Evolutionary conservation across 352 stramenopile species (phyloP), one percentile per base, ranked within the genome.

Genomic region (Phytopythium chamaehyphon): DNA sequence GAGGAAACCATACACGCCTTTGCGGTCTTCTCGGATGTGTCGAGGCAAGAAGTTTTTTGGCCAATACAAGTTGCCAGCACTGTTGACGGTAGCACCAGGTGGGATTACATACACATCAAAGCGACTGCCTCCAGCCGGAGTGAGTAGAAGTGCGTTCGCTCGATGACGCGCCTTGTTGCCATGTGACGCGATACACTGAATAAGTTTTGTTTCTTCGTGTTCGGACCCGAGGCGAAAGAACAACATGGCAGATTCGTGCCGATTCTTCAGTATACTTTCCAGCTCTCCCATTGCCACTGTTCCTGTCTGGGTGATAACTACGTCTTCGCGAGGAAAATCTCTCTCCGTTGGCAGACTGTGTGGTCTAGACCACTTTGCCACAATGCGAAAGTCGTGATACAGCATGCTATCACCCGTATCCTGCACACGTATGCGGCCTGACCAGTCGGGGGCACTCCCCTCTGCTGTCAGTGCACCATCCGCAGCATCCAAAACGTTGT

Each of bases 61-160:
- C 76, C 75, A 88, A 45, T 93, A 93, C 26, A 82, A 61, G 26
- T 90, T 90, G 16, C 78, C 54, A 3, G 76, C 54, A 6, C 8
- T 88, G 58, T 93, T 93, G 40, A 93, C 83, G 2, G 83, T 90
- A 10, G 64, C 73, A 26, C 77, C 80, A 1, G 83, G 79, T 4
- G 83, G 83, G 53, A 93, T 76, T 10, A 93, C 21, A 42, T 83
- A 90, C 55, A 90, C 61, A 6, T 65, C 55, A 54, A 77, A 83
- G 33, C 64, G 74, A 4, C 73, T 67, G 26, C 69, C 67, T 9
- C 47, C 47, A 8, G 47, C 15, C 14, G 42, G 14, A 11, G 40
- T 15, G 33, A 53, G 14, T 21, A 23, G 11, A 7, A 53, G 47
- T 18, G 33, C 47, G 21, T n/a, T 26, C 33, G 47, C 35, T 16